Base-by-base conservation (phyloP, 2,329 filamentous ascomycete genomes). In the Macrophomina pseudophaseolina region DNA sequence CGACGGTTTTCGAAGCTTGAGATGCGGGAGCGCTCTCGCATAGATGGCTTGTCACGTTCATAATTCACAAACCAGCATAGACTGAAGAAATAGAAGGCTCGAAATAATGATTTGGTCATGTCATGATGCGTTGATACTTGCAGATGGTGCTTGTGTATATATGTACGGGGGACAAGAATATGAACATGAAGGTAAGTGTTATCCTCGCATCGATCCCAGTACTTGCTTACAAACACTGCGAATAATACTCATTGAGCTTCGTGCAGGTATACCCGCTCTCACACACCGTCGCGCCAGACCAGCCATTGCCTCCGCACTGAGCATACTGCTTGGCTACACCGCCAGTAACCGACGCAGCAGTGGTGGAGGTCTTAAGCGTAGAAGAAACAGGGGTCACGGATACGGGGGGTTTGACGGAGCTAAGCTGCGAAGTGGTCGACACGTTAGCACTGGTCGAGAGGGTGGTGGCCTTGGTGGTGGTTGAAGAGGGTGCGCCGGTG, bases 301-400 rank as follows among this genome's bases (percentile, higher is more conserved):
- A 73, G 46, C 69, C 68, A 23, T 64, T 58, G 16, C 72, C 72
- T 11, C 72, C 70, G 46, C 71, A 72, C 63, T 73, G 70, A 2
- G 68, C 56, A 14, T 35, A 46, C 9, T 18, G 40, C 28, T 59
- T 44, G 5, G 40, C 40, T 4, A n/a, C 14, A 14, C 40, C 28
- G 9, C 53, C 12, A 0, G 35, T 14, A 11, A n/a, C 40, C 2
- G 23, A 23, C 23, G 23, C 16, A 18, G 42, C 16, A 6, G 30
- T 35, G 8, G 30, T 48, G 8, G 40, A 12, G 28, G 30, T 35
- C 56, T 35, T 4, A 30, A 60, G 28, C 16, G 56, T 48, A 60
- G 23, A 23, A 33, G 28, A 6, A 16, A 32, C 28, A 35, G 40
- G 8, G 32, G 56, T 60, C 40, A 48, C 7, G 16, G 42, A 11